Conservation (phyloP, 257 asterid species). For the Coffea canephora region DNA sequence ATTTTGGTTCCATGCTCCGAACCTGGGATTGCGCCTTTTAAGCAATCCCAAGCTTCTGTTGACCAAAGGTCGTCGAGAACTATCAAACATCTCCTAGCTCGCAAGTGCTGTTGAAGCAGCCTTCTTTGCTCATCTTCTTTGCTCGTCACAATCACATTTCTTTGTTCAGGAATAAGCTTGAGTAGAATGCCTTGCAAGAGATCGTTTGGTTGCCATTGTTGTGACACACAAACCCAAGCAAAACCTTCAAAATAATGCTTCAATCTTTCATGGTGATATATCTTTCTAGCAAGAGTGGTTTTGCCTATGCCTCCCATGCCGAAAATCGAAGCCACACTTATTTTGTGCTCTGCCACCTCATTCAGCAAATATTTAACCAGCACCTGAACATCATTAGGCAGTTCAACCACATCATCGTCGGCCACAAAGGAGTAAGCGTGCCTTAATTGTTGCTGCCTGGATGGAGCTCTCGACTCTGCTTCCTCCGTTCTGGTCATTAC, state of each 20-base stretch:
- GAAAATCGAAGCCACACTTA: background rate
- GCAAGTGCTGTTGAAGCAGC: background rate
- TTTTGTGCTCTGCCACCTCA: background rate
- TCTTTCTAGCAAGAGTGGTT: conserved; percentile 18
- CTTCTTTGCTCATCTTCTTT: background rate
- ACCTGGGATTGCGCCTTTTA: background rate
- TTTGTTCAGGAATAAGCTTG: conserved; percentile 2
- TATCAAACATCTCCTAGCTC: background rate
- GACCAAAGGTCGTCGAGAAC: conserved; percentile 7
- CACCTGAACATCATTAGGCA: background rate
- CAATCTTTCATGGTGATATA: conserved; percentile 9
- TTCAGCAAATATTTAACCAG: background rate
- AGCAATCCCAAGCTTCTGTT: background rate
- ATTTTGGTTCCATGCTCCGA: background rate
- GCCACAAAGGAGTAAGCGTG: background rate
- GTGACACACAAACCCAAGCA: conserved; percentile 21
- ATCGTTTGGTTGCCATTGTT: background rate
- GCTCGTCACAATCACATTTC: no score
- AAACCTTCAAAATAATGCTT: background rate
- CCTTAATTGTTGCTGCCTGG: conserved; percentile 1
- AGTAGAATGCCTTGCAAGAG: conserved; percentile 3
- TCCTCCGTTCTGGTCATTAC: background rate
- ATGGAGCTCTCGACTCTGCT: background rate
- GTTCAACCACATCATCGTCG: background rate
- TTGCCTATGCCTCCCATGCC: background rate